Base-by-base conservation (phyloP, 1,139 yeast species). In the Protomyces pachydermus region DNA sequence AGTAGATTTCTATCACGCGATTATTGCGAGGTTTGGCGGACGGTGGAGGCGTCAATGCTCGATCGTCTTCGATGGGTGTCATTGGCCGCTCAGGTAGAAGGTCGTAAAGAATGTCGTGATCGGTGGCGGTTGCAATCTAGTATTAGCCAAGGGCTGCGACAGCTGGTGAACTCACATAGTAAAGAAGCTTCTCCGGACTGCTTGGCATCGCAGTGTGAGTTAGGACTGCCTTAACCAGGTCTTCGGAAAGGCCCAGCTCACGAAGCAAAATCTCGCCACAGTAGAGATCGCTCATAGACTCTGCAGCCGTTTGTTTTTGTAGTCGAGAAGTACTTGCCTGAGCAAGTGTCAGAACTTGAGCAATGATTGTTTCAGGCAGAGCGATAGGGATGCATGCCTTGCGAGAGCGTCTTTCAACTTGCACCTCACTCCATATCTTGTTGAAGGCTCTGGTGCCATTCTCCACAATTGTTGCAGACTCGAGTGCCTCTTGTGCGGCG, bases 371-470 rank as follows among this genome's bases (percentile, higher is more conserved):
- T 12, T 58, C 62, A 9, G 62, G 56, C 23, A 58, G 45, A 3
- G 56, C 18, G 9, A 58, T 37, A 32, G 42, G 52, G 14, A 58
- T 52, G 23, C 62, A 52, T 3, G 56, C 37, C n/a, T 53, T 39
- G 32, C 62, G 45, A 35, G 52, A 34, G 34, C 62, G 56, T 10
- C 54, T 51, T 34, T 58, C 62, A 14, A 58, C 62, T 10, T 58
- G 56, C 46, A 52, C 35, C 12, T 58, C 62, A 14, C 52, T 45
- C 34, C 34, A 28, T 10, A 39, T 12, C 10, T 50, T 46, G 12
- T 12, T 42, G 45, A 39, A 58, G 18, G 45, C 52, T 23, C 52
- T 58, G 45, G n/a, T 51, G 32, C 62, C 62, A 16, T 32, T 39
- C 12, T 58, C 56, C 3, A 58, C 56, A 1, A 58, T 52, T 8